Base-by-base conservation (phyloP, 192 early-diverging fungal species). In the Dimargaris cristalligena region DNA sequence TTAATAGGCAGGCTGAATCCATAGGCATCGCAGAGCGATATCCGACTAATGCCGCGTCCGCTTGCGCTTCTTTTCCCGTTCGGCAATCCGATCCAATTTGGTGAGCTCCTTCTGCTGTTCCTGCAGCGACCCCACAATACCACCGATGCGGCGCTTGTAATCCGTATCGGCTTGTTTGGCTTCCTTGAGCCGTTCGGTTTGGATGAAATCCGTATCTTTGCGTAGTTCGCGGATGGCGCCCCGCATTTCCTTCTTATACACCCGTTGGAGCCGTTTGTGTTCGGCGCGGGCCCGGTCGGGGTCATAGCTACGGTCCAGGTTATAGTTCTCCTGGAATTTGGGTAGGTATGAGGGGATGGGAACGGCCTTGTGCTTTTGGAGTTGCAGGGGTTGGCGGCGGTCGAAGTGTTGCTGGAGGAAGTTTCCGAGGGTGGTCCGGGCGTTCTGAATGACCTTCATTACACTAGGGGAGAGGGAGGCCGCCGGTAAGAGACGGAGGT, bases 221-320 rank as follows among this genome's bases (percentile, higher is more conserved):
- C 94, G 86, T 62, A 99, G 69, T 71, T 99, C 96, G 26, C 96
- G 83, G 46, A 92, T 79, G 25, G 93, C 93, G 18, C 94, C 92
- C 67, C 96, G 90, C 68, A 80, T 79, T 67, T 99, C 96, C 73
- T 88, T 85, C 73, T 90, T 92, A 70, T 88, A 78, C 71, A 92
- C 85, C 10, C 78, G 65, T 32, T 85, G 69, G 52, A 94, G 69
- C 70, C 95, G 96, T 54, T 80, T 71, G 29, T 70, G 62, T 68
- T 90, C 78, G 56, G 77, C 77, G 47, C 85, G 82, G 32, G 85
- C 83, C 49, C 80, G 72, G 67, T 93, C 82, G 23, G 84, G 80
- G 66, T 92, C 89, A 62, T 89, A 84, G 65, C 82, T 77, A 44
- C 74, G 73, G 58, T 97, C 94, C 55, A 93, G 59, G 23, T 87